Conservation (phyloP, 2,329 filamentous ascomycete species). For the Colletotrichum coccodes region DNA sequence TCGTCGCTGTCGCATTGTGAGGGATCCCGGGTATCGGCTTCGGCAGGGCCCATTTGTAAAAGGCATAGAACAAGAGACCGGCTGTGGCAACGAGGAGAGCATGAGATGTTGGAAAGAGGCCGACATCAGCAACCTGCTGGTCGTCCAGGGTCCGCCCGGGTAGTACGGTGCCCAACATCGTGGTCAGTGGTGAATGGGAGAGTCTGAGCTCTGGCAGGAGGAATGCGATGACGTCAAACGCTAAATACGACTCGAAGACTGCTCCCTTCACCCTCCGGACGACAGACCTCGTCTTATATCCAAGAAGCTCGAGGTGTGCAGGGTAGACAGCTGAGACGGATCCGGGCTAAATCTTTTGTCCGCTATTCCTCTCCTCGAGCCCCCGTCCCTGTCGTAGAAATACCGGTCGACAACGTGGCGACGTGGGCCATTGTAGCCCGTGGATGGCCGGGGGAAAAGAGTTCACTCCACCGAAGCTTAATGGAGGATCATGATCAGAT, state of each 20-base stretch:
- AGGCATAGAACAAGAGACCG: background rate
- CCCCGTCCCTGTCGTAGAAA: no score
- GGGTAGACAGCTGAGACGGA: background rate
- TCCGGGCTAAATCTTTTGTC: background rate
- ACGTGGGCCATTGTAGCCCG: background rate
- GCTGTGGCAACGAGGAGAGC: background rate
- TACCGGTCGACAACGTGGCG: background rate
- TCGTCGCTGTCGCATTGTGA: slow-evolving; percentile 49
- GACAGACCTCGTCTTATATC: background rate
- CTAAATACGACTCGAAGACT: background rate
- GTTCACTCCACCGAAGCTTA: background rate
- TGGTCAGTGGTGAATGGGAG: background rate
- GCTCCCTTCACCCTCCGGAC: background rate
- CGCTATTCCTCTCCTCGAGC: background rate
- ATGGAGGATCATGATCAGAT: background rate
- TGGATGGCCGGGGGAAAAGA: no score
- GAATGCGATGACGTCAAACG: background rate
- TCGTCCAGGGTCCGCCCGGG: background rate
- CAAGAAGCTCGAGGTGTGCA: background rate
- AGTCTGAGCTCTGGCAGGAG: background rate
- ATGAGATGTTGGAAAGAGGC: background rate
- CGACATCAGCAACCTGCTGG: background rate
- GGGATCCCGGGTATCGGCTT: slow-evolving; percentile 57
- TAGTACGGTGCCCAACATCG: slow-evolving; percentile 1
- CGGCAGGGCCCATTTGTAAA: slow-evolving; percentile 42